Percentiles rank a stretch among this genome's conserved stretches.
Evolutionary conservation across 352 stramenopile genomes (phyloP).

Genomic region (Phytopythium chamaehyphon): DNA sequence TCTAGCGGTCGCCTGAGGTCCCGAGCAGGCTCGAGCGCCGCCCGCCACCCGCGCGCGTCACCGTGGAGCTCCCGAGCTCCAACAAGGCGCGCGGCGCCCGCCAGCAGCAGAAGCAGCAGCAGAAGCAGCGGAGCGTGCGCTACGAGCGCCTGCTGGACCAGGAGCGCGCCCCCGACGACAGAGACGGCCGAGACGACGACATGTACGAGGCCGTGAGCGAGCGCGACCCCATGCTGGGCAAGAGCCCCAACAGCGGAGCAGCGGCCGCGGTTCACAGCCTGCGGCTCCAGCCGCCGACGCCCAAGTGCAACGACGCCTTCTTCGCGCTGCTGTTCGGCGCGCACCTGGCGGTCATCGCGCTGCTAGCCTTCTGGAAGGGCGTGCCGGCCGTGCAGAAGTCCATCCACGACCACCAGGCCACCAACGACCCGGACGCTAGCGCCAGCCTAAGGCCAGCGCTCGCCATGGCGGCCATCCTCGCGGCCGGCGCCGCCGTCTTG

Average conservation of each 20-base stretch:
- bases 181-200: conserved; percentile 13
- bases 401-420: conserved; percentile 9
- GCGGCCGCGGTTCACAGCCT: conserved; percentile 46
- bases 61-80: neutral
- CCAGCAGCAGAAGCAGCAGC: neutral
- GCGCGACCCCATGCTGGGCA: conserved; percentile 75
- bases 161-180: neutral
- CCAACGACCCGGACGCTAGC: conserved; percentile 17
- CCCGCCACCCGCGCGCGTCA: neutral
- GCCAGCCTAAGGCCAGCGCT: conserved; percentile 39
- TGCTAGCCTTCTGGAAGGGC: conserved; percentile 71
- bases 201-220: conserved; percentile 78
- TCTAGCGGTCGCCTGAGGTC: too few relatives aligned
- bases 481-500: conserved; percentile 45
- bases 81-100: neutral
- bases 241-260: conserved; percentile 24
- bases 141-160: neutral
- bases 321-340: conserved; percentile 71
- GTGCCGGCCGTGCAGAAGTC: conserved; percentile 47
- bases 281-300: conserved; percentile 48
- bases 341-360: conserved; percentile 50
- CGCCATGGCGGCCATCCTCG: conserved; percentile 43
- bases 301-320: conserved; percentile 68
- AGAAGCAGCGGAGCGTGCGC: neutral
- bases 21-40: neutral